These are phyloP conservation scores for Ehretia macrophylla DNA, from an alignment of 257 asterid species.

Conservation along the genomic window DNA sequence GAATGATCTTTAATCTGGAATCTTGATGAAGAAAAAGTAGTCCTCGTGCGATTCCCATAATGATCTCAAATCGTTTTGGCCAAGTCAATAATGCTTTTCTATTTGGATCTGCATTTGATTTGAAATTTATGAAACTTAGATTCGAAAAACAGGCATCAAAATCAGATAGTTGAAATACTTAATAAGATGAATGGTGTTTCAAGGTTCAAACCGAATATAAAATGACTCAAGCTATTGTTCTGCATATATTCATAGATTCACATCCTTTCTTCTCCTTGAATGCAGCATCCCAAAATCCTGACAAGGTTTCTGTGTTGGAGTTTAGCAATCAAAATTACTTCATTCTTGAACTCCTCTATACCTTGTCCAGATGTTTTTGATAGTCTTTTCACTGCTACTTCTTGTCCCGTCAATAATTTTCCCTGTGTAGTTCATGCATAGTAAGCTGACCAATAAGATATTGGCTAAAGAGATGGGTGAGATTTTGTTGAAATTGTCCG, in stretches of 20 bases:
- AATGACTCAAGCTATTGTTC: slow-evolving; percentile 13
- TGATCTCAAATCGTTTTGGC: slow-evolving; percentile 20
- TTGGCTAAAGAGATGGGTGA: no score
- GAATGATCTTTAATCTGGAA: slow-evolving; percentile 17
- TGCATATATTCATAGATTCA: background rate
- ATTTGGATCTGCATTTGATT: slow-evolving; percentile 10
- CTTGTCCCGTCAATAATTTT: slow-evolving; percentile 17
- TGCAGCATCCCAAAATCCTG: background rate
- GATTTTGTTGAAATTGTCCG: no score
- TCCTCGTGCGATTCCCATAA: slow-evolving; percentile 27
- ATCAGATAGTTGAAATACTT: background rate
- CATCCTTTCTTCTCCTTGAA: background rate
- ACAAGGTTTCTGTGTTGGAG: background rate
- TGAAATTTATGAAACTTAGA: no score
- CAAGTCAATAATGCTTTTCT: slow-evolving; percentile 16
- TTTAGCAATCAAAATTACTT: background rate
- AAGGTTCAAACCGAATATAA: background rate
- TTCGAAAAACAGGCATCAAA: no score
- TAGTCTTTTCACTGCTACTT: slow-evolving; percentile 44
- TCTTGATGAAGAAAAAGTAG: slow-evolving; percentile 32
- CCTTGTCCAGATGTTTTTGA: slow-evolving; percentile 39
- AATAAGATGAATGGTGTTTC: background rate
- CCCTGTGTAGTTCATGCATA: no score
- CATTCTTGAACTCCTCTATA: slow-evolving; percentile 11
- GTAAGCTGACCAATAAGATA: no score